Evolutionary conservation across 2,329 filamentous ascomycete genomes (phyloP), one percentile per base, ranked within the genome.

Genomic region (Neofusicoccum sp.): DNA sequence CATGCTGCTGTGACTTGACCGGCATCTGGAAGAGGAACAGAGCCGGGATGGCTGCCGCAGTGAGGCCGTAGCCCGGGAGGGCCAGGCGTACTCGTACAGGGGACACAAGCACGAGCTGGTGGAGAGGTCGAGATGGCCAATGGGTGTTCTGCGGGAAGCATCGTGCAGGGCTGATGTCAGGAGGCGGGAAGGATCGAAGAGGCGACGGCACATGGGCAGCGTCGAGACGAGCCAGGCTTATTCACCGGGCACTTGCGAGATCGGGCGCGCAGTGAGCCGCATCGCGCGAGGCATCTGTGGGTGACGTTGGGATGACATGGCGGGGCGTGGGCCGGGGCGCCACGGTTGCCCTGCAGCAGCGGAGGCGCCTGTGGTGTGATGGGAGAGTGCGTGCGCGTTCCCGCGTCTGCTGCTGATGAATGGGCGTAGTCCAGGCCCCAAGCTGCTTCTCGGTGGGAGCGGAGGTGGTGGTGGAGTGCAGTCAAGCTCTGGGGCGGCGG

Each of bases 1-100:
- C 6, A 28, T 41, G 45, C 22, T 41, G 48, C n/a, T 37, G 47
- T 62, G 59, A 62, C 59, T 62, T 62, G 47, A 62, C 49, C 29
- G 54, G 11, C 48, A 31, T 36, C 59, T 47, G 37, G 48, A 62
- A 54, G 12, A 41, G 59, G 59, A 36, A 54, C 48, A 45, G 36
- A 29, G n/a, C 14, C 9, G 11, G 14, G 36, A 28, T 9, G 9
- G 28, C 39, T 36, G 12, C 16, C 16, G 36, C 36, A n/a, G 43
- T 8, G 22, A 36, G 39, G 52, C 22, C 37, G 29, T 44, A 14
- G 36, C n/a, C 44, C 39, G 37, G 39, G 16, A 11, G 47, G 34
- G 39, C 28, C 22, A 39, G 11, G 7, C 14, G 29, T 8, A 34
- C 16, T 9, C 34, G 16, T 22, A 37, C 16, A 28, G 47, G 29